These are phyloP conservation scores for Lachnellula subtilissima DNA, from an alignment of 2,329 filamentous ascomycete species.

Conservation along the genomic window DNA sequence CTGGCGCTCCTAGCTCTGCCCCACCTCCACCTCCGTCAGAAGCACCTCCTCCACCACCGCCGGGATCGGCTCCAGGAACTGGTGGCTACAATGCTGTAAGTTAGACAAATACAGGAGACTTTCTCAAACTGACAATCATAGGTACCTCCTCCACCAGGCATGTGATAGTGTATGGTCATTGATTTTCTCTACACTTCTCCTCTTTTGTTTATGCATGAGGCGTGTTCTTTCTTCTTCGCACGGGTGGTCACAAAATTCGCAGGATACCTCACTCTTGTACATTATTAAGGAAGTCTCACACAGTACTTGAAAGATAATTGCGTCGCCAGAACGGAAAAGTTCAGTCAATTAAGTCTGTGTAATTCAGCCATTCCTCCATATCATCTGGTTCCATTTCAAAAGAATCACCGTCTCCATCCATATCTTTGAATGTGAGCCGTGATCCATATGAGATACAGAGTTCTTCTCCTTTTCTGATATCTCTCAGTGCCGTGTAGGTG, in stretches of 20 bases:
- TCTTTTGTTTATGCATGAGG: not conserved
- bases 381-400: constrained; percentile 17
- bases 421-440: constrained; percentile 33
- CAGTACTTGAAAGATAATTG: not conserved
- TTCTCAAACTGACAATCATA: constrained; percentile 21
- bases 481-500: constrained; percentile 44
- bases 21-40: constrained; percentile 50
- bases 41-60: constrained; percentile 60
- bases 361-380: constrained; percentile 26
- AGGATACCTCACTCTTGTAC: constrained; percentile 24
- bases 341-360: constrained; percentile 31
- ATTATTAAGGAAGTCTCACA: constrained; percentile 8
- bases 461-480: constrained; percentile 49
- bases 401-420: constrained; percentile 20
- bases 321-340: not conserved
- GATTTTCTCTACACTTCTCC: not conserved
- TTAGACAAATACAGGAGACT: not conserved
- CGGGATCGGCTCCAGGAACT: constrained; percentile 47
- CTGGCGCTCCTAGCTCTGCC: constrained; percentile 44
- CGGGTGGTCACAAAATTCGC: constrained; percentile 8
- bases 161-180: constrained; percentile 30
- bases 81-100: constrained; percentile 55
- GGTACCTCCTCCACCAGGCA: constrained; percentile 48
- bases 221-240: not conserved
- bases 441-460: constrained; percentile 42